Conservation (phyloP, 176 grass and related monocot species). For the Oryza longistaminata region DNA sequence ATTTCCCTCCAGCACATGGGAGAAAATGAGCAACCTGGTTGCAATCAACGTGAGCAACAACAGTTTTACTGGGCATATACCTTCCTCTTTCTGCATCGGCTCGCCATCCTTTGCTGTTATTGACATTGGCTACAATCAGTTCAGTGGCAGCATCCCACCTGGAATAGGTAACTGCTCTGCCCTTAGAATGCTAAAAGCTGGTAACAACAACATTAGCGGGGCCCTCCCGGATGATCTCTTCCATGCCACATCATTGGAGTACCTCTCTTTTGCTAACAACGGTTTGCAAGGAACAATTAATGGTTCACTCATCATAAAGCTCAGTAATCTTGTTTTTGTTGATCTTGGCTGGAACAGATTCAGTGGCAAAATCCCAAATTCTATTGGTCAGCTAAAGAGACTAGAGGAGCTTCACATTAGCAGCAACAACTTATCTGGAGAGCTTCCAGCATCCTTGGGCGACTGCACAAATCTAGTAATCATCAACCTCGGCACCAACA, state of each 20-base stretch:
- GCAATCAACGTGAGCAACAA: conserved; percentile 38
- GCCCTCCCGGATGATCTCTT: conserved; percentile 17
- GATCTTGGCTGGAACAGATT: conserved; percentile 14
- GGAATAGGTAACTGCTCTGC: conserved; percentile 6
- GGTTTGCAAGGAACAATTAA: background rate
- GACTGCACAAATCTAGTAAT: background rate
- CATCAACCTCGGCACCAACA: conserved; percentile 17
- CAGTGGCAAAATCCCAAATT: background rate
- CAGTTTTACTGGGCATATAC: conserved; percentile 23
- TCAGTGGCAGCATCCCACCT: background rate
- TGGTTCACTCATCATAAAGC: background rate
- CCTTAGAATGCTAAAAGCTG: background rate
- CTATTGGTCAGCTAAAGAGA: background rate
- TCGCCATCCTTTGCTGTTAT: background rate
- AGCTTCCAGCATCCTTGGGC: conserved; percentile 5
- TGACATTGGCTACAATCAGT: background rate
- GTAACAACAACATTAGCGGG: conserved; percentile 19
- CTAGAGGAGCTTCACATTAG: conserved; percentile 12
- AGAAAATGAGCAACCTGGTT: background rate
- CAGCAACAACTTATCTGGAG: conserved; percentile 20
- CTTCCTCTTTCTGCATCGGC: background rate
- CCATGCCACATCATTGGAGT: background rate
- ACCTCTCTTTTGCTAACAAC: conserved; percentile 23
- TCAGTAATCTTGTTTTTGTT: conserved; percentile 4
- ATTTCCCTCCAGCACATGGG: background rate